Evolutionary conservation across 139 green algal genomes (phyloP), one percentile per base, ranked within the genome.

Genomic region (Haematococcus lacustris): DNA sequence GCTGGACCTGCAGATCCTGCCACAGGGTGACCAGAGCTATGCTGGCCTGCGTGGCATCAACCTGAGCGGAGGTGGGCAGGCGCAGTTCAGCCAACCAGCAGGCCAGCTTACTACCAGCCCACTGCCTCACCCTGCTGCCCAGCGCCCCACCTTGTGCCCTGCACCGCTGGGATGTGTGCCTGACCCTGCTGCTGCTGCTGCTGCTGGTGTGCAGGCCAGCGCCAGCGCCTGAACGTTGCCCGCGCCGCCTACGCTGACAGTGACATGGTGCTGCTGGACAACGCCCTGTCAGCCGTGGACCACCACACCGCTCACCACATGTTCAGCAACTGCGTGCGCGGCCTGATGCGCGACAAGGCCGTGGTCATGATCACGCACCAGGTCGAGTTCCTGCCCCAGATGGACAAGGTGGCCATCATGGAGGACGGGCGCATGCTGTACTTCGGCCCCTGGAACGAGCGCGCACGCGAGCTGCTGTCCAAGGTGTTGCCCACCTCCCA

Each of bases 1-100:
- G 75, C 76, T 87, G 28, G 82, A 87, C 61, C 63, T 87, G 67
- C 30, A 69, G 63, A 69, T 69, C 35, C 63, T 69, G 35, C 63
- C 63, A 25, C 68, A 71, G 70, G 83, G 83, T 33, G 83, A 88
- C 68, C n/a, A 65, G 38, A 78, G 71, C 64, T 78, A 84, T 71
- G 85, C 83, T 21, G 84, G 84, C 33, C 81, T 88, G 75, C 82
- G 85, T 32, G 86, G 86, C 66, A 89, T 90, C 78, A 90, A 90
- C 71, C 66, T 90, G 38, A 87, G 77, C 34, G 85, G 85, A 25
- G 85, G 85, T n/a, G n/a, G n/a, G n/a, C n/a, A n/a, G n/a, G n/a
- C n/a, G n/a, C n/a, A n/a, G n/a, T n/a, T n/a, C n/a, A n/a, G n/a
- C n/a, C n/a, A n/a, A n/a, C n/a, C n/a, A n/a, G n/a, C n/a, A n/a